These are phyloP conservation scores for Zarea fungicola DNA, from an alignment of 2,329 filamentous ascomycete genomes.

Conservation along the genomic window DNA sequence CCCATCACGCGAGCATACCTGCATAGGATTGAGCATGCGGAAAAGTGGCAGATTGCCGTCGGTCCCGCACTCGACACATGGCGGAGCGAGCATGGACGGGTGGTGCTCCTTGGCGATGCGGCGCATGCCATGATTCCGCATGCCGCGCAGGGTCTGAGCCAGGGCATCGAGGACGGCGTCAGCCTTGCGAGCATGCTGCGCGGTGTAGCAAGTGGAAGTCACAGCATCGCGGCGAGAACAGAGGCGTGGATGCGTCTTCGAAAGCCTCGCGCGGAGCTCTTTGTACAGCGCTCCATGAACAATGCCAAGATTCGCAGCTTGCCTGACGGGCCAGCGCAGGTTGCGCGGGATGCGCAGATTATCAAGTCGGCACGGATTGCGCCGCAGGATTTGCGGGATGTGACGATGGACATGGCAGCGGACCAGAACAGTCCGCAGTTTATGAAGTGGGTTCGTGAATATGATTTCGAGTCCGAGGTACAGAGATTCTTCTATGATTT, in stretches of 20 bases:
- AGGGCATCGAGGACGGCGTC: constrained; percentile 11
- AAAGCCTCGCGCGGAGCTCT: constrained; percentile 10
- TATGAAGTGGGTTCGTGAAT: constrained; percentile 13
- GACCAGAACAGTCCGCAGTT: constrained; percentile 7
- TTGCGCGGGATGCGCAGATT: not conserved
- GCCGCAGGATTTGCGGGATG: not conserved
- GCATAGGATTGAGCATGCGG: not conserved
- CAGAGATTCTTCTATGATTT: too few relatives aligned
- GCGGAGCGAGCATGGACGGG: constrained; percentile 5
- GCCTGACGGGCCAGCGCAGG: constrained; percentile 7
- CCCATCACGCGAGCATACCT: constrained; percentile 2
- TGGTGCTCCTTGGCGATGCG: constrained; percentile 11
- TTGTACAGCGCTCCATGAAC: constrained; percentile 7
- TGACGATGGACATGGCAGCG: constrained; percentile 8
- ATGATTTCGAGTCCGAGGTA: constrained; percentile 11
- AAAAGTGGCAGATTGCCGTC: constrained; percentile 12
- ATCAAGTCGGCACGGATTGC: not conserved
- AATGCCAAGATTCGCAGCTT: constrained; percentile 9
- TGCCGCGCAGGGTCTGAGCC: constrained; percentile 11
- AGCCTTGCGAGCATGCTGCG: constrained; percentile 4
- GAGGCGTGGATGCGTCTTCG: constrained; percentile 4
- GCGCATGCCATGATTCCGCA: constrained; percentile 13
- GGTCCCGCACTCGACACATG: constrained; percentile 1
- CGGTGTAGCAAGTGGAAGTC: not conserved
- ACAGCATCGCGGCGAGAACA: not conserved